Percentiles rank a stretch among this genome's conserved stretches.
phyloP scores from a whole-genome alignment of 352 stramenopile genomes.

The Pythium sukuiense region DNA sequence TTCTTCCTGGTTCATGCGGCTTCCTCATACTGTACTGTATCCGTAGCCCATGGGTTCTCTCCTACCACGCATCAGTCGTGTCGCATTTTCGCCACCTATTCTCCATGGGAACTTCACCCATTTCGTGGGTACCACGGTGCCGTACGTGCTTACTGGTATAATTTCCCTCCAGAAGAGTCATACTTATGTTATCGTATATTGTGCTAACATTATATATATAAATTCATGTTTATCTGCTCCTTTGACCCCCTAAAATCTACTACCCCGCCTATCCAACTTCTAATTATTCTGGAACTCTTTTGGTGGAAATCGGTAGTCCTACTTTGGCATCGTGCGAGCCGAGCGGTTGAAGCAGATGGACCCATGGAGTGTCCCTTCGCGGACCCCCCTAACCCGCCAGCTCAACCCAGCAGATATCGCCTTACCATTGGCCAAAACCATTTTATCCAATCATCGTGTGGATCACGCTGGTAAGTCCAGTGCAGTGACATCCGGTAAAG shows the following conservation, averaged over 20 bases:
- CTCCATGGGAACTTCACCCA: not conserved
- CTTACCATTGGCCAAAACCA: not conserved
- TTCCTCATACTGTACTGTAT: not conserved
- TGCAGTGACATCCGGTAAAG: constrained; percentile 18
- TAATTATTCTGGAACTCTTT: no score
- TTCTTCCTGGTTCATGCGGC: no score
- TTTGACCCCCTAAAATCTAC: no score
- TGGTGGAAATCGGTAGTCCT: no score
- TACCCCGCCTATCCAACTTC: no score
- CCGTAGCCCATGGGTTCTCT: not conserved
- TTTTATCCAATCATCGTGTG: not conserved
- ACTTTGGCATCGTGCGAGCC: no score
- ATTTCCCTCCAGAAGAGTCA: no score
- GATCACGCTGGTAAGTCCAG: constrained; percentile 2
- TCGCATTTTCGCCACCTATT: not conserved
- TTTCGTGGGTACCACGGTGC: not conserved
- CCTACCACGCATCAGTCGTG: not conserved
- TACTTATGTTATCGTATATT: no score
- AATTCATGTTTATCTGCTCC: no score
- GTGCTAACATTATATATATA: no score
- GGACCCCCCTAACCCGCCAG: constrained; percentile 9
- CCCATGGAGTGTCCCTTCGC: constrained; percentile 14
- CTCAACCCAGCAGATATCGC: not conserved
- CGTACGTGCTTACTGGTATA: not conserved
- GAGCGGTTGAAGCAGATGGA: constrained; percentile 13